Percentiles rank a stretch among this genome's conserved stretches.
Conservation (phyloP, 2,329 filamentous ascomycete species). For the Penicillium glabrum region DNA sequence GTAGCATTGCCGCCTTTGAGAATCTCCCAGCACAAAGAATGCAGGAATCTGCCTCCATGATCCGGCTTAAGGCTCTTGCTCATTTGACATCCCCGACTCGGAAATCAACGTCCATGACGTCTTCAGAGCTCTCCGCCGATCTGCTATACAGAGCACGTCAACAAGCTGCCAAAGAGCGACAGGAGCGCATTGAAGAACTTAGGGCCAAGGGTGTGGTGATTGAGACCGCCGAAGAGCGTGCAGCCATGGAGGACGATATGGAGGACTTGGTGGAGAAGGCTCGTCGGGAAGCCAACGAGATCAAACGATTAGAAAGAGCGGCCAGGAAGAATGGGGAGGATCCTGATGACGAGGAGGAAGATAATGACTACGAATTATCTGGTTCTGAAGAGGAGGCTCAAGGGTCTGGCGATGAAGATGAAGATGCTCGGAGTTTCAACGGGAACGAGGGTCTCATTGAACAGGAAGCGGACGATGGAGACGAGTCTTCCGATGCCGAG, state of each 20-base stretch:
- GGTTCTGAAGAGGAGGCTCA: slow-evolving; percentile 45
- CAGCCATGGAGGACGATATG: slow-evolving; percentile 76
- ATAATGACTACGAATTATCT: slow-evolving; percentile 48
- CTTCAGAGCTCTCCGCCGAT: slow-evolving; percentile 65
- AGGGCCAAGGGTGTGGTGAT: slow-evolving; percentile 77
- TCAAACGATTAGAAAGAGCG: slow-evolving; percentile 73
- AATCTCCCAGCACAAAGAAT: slow-evolving; percentile 63
- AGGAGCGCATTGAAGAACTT: slow-evolving; percentile 73
- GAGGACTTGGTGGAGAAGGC: slow-evolving; percentile 88
- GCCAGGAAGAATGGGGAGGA: slow-evolving; percentile 63
- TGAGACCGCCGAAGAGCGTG: slow-evolving; percentile 82
- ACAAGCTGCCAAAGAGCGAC: slow-evolving; percentile 76
- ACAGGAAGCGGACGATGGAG: slow-evolving; percentile 43
- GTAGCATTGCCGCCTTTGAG: slow-evolving; percentile 65
- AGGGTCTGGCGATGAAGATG: slow-evolving; percentile 36
- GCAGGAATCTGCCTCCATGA: slow-evolving; percentile 61
- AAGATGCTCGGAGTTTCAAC: slow-evolving; percentile 24
- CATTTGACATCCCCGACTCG: slow-evolving; percentile 63
- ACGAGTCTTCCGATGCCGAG: slow-evolving; percentile 38
- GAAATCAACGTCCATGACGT: slow-evolving; percentile 61
- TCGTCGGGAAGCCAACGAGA: slow-evolving; percentile 73
- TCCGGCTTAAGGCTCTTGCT: slow-evolving; percentile 71
- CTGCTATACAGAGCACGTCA: slow-evolving; percentile 72
- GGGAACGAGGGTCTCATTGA: slow-evolving; percentile 23
- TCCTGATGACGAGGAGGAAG: slow-evolving; percentile 55